These are phyloP conservation scores for Setaria viridis DNA, from an alignment of 202 grass and related monocot species.

Conservation along the genomic window DNA sequence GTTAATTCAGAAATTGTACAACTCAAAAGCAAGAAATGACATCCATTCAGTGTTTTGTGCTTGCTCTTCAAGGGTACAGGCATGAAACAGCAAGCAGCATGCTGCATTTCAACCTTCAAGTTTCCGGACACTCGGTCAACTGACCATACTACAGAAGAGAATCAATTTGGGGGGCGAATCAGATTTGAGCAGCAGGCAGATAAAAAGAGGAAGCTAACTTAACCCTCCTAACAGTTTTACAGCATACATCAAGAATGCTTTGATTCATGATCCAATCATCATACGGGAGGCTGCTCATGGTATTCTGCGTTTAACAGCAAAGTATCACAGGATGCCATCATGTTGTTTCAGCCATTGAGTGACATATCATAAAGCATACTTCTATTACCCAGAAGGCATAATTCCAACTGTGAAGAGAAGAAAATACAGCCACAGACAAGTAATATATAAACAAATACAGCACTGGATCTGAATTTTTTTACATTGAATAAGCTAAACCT, in stretches of 20 bases:
- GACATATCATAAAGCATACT: neutral
- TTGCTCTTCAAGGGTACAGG: constrained; percentile 8
- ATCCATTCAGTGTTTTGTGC: constrained; percentile 1
- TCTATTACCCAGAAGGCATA: constrained; percentile 15
- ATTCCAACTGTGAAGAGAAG: constrained; percentile 33
- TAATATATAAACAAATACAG: constrained; percentile 21
- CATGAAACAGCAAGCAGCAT: constrained; percentile 21
- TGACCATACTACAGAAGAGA: neutral
- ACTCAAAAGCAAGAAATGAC: too few relatives aligned
- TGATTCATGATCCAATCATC: too few relatives aligned
- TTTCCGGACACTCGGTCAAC: constrained; percentile 21
- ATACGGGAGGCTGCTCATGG: neutral
- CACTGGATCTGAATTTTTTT: constrained; percentile 15
- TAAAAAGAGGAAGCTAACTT: constrained; percentile 8
- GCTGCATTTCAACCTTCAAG: neutral
- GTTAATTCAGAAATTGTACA: neutral
- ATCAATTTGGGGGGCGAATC: constrained; percentile 18
- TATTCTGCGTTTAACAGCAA: constrained; percentile 12
- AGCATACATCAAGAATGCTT: neutral
- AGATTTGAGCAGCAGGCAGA: constrained; percentile 4
- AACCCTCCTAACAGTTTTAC: neutral
- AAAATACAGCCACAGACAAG: neutral
- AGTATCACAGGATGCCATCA: neutral
- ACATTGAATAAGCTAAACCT: constrained; percentile 17
- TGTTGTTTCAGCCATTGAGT: constrained; percentile 8